These are phyloP conservation scores for Babesia microti DNA, from an alignment of 169 alveolate species.

Conservation along the genomic window DNA sequence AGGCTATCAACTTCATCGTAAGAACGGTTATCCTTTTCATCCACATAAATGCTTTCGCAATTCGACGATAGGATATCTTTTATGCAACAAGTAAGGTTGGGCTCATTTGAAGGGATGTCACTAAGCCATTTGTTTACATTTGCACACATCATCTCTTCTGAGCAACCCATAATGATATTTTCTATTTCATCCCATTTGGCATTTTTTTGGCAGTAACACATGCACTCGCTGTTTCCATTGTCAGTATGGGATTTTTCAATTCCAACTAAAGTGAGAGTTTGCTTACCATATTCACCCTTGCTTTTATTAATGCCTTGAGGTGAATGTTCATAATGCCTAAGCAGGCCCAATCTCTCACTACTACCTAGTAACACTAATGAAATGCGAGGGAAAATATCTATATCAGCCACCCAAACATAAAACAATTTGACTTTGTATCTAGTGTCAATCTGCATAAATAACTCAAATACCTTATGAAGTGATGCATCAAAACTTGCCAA, in stretches of 20 bases:
- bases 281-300: too few relatives aligned
- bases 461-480: slow-evolving; percentile 8
- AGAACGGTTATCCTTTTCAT: too few relatives aligned
- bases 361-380: slow-evolving; percentile 42
- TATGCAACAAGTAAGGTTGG: too few relatives aligned
- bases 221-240: slow-evolving; percentile 1
- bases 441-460: slow-evolving; percentile 3
- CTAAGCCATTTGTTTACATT: slow-evolving; percentile 19
- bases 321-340: slow-evolving; percentile 34
- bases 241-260: slow-evolving; percentile 5
- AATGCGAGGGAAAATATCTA: slow-evolving; percentile 44
- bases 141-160: slow-evolving; percentile 19
- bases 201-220: slow-evolving; percentile 11
- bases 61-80: too few relatives aligned
- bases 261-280: background rate
- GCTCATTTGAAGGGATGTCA: too few relatives aligned
- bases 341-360: slow-evolving; percentile 34
- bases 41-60: too few relatives aligned
- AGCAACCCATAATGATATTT: slow-evolving; percentile 22
- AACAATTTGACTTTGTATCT: slow-evolving; percentile 28
- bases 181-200: slow-evolving; percentile 26
- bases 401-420: slow-evolving; percentile 42
- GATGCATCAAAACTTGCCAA: slow-evolving; percentile 27
- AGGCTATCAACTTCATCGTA: too few relatives aligned
- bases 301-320: background rate